Evolutionary conservation across 805 yeast species (phyloP), one percentile per base, ranked within the genome.

Genomic region (Lachancea waltii): DNA sequence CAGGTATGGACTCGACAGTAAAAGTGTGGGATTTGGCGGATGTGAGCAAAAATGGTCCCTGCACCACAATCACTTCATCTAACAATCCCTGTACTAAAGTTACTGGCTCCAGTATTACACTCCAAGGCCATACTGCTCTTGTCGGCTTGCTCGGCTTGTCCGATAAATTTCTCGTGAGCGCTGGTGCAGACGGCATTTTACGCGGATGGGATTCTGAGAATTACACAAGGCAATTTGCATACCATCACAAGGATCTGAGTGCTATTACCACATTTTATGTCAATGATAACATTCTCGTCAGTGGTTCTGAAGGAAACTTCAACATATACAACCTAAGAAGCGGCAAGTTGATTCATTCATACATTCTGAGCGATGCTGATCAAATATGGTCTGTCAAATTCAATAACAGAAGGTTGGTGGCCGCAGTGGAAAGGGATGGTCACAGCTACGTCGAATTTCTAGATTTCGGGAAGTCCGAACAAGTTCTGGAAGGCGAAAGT

Each of bases 241-340:
- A 87, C 42, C 81, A 83, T 48, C 74, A 77, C 32, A 73, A 65
- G 38, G 95, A 95, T 22, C 90, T 87, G 59, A 73, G 79, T 19
- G 95, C 97, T 0, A 89, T 92, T 33, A 87, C 97, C 0, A 90
- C 97, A 43, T 87, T 92, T 58, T 90, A 83, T 59, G 87, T 87
- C 54, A 90, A 86, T 49, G 85, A 85, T 41, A 77, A 82, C 48
- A 63, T 85, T 42, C 75, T 92, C 28, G 83, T 92, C 0, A 82
- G 95, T 51, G 98, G 98, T 0, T 81, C 94, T 41, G 94, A 83
- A 51, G 75, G 82, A 34, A 83, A 86, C 71, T 72, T 89, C 50
- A 87, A 85, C 62, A 68, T 92, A 33, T 92, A 96, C 86, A 84
- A 89, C 54, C 73, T 86, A 26, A 70, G 75, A 44, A 77, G 81